Base-by-base conservation (phyloP, 768 basidiomycete species). In the Termitomyces sp. region DNA sequence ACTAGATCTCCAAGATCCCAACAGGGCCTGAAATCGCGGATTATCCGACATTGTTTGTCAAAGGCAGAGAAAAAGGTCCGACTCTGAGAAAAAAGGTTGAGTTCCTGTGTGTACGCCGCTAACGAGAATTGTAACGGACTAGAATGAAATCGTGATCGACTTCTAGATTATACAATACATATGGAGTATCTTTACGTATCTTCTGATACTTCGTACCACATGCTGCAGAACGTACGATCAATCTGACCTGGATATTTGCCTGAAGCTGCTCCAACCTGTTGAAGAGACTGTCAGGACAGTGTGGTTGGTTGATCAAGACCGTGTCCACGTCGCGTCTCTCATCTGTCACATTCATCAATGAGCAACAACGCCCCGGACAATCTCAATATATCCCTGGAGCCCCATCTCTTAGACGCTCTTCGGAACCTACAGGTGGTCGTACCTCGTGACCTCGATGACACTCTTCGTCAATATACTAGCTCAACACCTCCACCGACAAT, bases 351-450 rank as follows among this genome's bases (percentile, higher is more conserved):
- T 20, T 60, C 56, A 65, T 45, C 54, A 8, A 59, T 66, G 64
- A 60, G 54, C 60, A 48, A 62, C 52, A 54, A 36, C 57, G 64
- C 28, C 14, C n/a, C 40, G 44, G 60, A 65, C 53, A 72, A 73
- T 56, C 71, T 88, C 62, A 83, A 83, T 60, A 73, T 91, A 47
- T 92, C 90, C 3, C 71, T 92, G 44, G 87, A 90, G 62, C 68
- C 76, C 0, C 88, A 90, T 69, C 80, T 92, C 26, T 58, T 74
- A 18, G 74, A 80, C 30, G 60, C 67, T 51, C 73, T 92, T 24
- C 66, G 65, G 8, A 73, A 77, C n/a, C 68, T 90, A 20, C 62
- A 64, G 9, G 66, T 67, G 5, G 57, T 82, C 32, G 67, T 86
- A 26, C 85, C 89, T 3, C 33, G 66, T 3, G 67, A 77, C 18